Evolutionary conservation across 371 early-diverging fungal species (phyloP), one percentile per base, ranked within the genome.

Genomic region (Phascolomyces articulosus): DNA sequence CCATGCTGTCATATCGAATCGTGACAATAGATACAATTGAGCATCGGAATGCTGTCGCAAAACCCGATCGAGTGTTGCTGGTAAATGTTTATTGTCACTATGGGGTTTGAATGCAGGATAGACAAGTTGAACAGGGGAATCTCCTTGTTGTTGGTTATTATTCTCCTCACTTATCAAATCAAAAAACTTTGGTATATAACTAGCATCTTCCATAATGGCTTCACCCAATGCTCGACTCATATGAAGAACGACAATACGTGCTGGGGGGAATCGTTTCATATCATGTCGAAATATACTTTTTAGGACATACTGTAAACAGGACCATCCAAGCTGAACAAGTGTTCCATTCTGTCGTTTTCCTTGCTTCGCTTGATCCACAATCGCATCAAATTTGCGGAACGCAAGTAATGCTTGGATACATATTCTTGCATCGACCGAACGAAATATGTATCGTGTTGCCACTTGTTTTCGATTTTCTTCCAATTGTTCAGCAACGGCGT

Each of bases 81-180:
- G 51, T 4, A 56, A 40, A 15, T 40, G 44, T 8, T 62, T 62
- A 24, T 60, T 51, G 24, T 70, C 66, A 34, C 40, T 24, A 15
- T 63, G 59, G 11, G 70, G 70, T 21, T 55, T 40, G 47, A 70
- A 65, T 1, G 61, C 64, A n/a, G 64, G 61, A 44, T 61, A 68
- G 4, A 64, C n/a, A 15, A 64, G 34, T 7, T 34, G 41, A 29
- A 64, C 34, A 34, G 6, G 11, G 11, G 6, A 11, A 34, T 34
- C 34, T 6, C 9, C 0, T 9, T 49, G 20, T 11, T 59, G 53
- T 6, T n/a, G n/a, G 23, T 51, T 23, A n/a, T 23, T 23, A 1
- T 8, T 3, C 7, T 66, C 60, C 10, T 27, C 55, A 2, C 28
- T 53, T 51, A 63, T 53, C 49, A 63, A 20, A 2, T 54, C 26